Evolutionary conservation across 805 yeast species (phyloP).

Genomic region (Starmerella scarabaei): DNA sequence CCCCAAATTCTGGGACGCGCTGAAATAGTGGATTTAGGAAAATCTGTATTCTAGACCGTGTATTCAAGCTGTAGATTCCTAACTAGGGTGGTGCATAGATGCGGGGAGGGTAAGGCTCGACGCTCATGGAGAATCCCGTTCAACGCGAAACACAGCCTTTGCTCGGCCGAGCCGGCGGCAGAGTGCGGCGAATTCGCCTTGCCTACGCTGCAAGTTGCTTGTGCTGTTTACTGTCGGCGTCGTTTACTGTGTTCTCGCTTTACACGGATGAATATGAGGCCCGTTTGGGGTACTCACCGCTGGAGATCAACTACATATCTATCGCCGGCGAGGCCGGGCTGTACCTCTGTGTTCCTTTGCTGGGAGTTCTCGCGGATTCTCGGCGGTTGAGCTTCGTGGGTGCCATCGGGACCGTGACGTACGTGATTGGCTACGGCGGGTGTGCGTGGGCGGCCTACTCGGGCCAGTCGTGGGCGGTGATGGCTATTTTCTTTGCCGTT

Average conservation of each 20-base stretch:
- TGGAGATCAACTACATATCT: constrained; percentile 60
- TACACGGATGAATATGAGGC: constrained; percentile 58
- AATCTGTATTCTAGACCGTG: background rate
- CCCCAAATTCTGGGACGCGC: constrained; percentile 17
- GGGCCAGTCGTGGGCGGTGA: constrained; percentile 15
- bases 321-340: constrained; percentile 65
- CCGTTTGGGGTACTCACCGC: constrained; percentile 47
- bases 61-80: background rate
- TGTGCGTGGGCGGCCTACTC: constrained; percentile 10
- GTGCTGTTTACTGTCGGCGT: constrained; percentile 57
- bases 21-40: constrained; percentile 3
- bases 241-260: constrained; percentile 68
- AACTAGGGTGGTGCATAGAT: too few relatives aligned
- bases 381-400: constrained; percentile 70
- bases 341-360: constrained; percentile 68
- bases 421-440: constrained; percentile 57
- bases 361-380: constrained; percentile 75
- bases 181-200: too few relatives aligned
- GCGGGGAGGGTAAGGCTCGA: too few relatives aligned
- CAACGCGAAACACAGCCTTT: background rate
- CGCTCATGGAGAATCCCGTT: too few relatives aligned
- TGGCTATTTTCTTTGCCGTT: constrained; percentile 25
- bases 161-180: background rate
- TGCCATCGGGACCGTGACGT: constrained; percentile 43
- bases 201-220: constrained; percentile 13